Evolutionary conservation across 345 rosid genomes (phyloP).

Genomic region (Odontarrhena argentea): DNA sequence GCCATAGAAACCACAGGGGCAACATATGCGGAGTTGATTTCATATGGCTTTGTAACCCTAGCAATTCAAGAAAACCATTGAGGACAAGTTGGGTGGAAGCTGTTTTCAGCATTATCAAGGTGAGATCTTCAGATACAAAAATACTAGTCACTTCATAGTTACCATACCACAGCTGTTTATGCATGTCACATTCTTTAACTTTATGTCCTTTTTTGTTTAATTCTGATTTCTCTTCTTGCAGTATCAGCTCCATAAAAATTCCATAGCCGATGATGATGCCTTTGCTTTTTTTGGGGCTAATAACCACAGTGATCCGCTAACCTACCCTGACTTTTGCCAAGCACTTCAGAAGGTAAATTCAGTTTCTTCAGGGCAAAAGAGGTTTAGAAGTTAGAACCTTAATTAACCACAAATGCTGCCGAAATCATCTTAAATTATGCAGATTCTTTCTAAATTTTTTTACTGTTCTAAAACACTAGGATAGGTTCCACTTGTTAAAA

Average conservation of each 20-base stretch:
- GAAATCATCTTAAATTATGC: not conserved
- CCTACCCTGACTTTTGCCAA: conserved; percentile 63
- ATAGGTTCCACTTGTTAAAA: not conserved
- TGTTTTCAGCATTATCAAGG: conserved; percentile 71
- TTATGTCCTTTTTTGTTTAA: conserved; percentile 12
- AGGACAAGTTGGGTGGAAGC: conserved; percentile 75
- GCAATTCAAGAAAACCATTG: conserved; percentile 52
- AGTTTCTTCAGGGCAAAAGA: not conserved
- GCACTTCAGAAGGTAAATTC: conserved; percentile 62
- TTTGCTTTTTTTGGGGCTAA: conserved; percentile 63
- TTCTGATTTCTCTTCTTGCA: conserved; percentile 37
- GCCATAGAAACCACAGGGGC: conserved; percentile 95
- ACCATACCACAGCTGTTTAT: not conserved
- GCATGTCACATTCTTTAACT: conserved; percentile 17
- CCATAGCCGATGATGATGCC: conserved; percentile 55
- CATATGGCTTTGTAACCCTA: conserved; percentile 89
- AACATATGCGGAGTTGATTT: conserved; percentile 98
- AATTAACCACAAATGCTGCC: conserved; percentile 7
- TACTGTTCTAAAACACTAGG: not conserved
- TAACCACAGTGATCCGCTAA: conserved; percentile 49
- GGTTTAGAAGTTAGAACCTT: not conserved
- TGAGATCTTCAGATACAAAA: conserved; percentile 23
- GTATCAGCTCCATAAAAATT: conserved; percentile 67
- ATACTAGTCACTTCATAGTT: not conserved
- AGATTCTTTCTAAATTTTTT: not conserved